Evolutionary conservation across 2,329 filamentous ascomycete genomes (phyloP).

Genomic region (Daldinia sp.): DNA sequence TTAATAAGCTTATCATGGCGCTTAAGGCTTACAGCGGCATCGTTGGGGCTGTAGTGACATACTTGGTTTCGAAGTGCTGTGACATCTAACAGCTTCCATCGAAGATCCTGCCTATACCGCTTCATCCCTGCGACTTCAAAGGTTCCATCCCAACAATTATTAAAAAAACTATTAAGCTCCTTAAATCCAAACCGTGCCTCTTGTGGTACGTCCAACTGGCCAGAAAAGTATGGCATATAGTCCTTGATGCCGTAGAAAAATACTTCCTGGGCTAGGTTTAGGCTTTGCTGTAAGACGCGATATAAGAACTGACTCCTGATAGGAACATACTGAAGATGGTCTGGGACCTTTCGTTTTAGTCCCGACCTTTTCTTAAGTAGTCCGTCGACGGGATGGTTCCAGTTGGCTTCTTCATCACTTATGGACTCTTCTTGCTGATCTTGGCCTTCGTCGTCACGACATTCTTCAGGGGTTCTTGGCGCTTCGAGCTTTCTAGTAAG

Average conservation of each 20-base stretch:
- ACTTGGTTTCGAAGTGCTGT: too few relatives aligned
- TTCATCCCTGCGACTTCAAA: background rate
- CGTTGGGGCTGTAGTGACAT: background rate
- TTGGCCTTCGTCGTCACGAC: too few relatives aligned
- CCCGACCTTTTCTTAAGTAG: background rate
- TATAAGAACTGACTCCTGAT: background rate
- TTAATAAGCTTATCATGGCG: background rate
- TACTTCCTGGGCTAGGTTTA: constrained; percentile 5
- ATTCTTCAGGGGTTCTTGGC: background rate
- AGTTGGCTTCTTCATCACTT: too few relatives aligned
- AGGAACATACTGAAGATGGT: background rate
- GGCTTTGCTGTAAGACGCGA: background rate
- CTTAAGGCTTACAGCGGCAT: background rate
- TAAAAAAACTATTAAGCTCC: background rate
- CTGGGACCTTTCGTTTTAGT: background rate
- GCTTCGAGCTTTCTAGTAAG: background rate
- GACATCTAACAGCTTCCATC: too few relatives aligned
- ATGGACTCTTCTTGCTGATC: too few relatives aligned
- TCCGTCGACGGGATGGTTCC: background rate
- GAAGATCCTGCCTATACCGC: background rate
- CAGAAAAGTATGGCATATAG: background rate
- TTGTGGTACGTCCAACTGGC: background rate
- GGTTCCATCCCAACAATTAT: background rate
- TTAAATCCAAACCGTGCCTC: background rate
- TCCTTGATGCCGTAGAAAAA: background rate